Percentiles rank a stretch among this genome's conserved stretches.
These are phyloP conservation scores for Geum urbanum DNA, from an alignment of 306 rosid genomes.

Conservation along the genomic window DNA sequence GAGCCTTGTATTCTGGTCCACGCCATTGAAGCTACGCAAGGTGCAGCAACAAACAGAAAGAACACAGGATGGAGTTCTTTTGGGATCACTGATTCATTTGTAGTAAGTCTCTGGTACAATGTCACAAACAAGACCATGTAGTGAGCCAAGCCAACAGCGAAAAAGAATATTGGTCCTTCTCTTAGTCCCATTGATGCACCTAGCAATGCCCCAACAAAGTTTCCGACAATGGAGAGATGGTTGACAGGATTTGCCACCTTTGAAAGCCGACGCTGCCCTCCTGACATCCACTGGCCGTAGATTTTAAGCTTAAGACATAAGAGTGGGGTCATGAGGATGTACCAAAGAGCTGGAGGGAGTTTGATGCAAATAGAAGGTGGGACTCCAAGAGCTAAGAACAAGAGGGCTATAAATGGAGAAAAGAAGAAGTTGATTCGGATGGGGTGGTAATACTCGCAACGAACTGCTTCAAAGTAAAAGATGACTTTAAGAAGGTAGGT, in stretches of 20 bases:
- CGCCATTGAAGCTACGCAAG: conserved; percentile 92
- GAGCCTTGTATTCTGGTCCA: conserved; percentile 87
- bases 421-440: conserved; percentile 87
- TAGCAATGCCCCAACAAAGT: conserved; percentile 83
- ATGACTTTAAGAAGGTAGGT: conserved; percentile 53
- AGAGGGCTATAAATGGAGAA: conserved; percentile 82
- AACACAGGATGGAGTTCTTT: conserved; percentile 91
- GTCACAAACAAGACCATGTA: conserved; percentile 79
- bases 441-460: conserved; percentile 83
- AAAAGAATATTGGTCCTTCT: conserved; percentile 90
- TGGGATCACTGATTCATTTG: conserved; percentile 70
- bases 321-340: conserved; percentile 73
- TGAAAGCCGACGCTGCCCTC: conserved; percentile 78
- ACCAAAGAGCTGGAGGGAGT: conserved; percentile 60
- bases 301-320: conserved; percentile 74
- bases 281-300: conserved; percentile 98
- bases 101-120: conserved; percentile 82
- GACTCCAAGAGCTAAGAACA: conserved; percentile 65
- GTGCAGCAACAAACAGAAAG: conserved; percentile 89
- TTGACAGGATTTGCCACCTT: conserved; percentile 88
- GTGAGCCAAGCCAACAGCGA: conserved; percentile 81
- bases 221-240: conserved; percentile 75
- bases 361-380: conserved; percentile 58
- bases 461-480: conserved; percentile 86
- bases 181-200: conserved; percentile 86